Evolutionary conservation across 2,329 filamentous ascomycete species (phyloP), one percentile per base, ranked within the genome.

Genomic region (Talaromyces piceae): DNA sequence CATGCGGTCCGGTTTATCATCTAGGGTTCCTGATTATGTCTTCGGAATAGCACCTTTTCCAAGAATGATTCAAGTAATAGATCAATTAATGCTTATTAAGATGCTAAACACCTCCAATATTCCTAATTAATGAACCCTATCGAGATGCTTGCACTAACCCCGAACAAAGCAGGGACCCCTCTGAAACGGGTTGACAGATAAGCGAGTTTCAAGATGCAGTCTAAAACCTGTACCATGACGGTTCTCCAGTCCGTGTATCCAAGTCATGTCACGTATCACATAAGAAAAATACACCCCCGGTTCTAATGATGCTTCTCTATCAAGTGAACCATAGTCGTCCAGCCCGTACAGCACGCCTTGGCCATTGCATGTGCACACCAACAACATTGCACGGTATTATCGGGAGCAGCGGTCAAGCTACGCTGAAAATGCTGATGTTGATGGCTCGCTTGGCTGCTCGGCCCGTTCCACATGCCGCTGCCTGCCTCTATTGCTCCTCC

Each of bases 251-350:
- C 30, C 13, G 18, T 5, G 12, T 37, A 9, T 16, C 7, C 6
- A n/a, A n/a, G n/a, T 18, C 33, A 37, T 11, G 33, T 37, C 33
- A 37, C 20, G 6, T 4, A 37, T 33, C 41, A 9, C 22, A 41
- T 5, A n/a, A 20, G 13, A 16, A n/a, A 22, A 27, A 3, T 2
- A 8, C 23, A 23, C 28, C 5, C 2, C 20, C 28, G 39, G 23
- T 2, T 13, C 41, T 20, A 53, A 53, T 51, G 48, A 47, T 54
- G 52, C 22, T 41, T 43, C 30, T 54, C 52, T 23, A 54, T 41
- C 44, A 54, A 25, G 47, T 54, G 52, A 44, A 54, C 52, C 47
- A 54, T 50, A 1, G 52, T 54, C 23, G 52, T 54, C 52, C 52
- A 54, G 5, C 52, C 49, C 20, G 33, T 33, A 18, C 52, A 54